These are phyloP conservation scores for Calophaca sinica DNA, from an alignment of 306 rosid species.

Conservation along the genomic window DNA sequence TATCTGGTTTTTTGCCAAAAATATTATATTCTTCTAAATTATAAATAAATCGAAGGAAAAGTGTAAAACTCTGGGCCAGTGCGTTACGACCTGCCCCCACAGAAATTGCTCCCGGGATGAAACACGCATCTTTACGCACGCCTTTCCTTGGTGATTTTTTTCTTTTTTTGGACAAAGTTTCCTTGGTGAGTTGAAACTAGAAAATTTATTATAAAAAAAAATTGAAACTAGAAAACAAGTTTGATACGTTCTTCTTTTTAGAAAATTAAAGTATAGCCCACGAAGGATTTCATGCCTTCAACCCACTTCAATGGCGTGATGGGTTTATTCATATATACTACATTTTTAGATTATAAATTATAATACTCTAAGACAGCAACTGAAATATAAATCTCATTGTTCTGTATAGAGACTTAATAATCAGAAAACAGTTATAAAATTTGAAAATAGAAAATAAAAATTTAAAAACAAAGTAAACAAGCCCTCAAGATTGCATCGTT, in stretches of 20 bases:
- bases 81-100: conserved; percentile 11
- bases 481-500: neutral
- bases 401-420: neutral
- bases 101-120: neutral
- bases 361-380: neutral
- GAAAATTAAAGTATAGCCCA: neutral
- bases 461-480: too few species aligned
- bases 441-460: too few species aligned
- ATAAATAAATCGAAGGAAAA: too few species aligned
- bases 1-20: too few species aligned
- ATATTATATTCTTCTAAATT: too few species aligned
- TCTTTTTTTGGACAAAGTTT: too few species aligned
- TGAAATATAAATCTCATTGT: neutral
- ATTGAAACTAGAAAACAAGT: conserved; percentile 32
- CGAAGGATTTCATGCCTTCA: conserved; percentile 6
- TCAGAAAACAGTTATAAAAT: conserved; percentile 15
- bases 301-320: neutral
- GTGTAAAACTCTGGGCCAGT: too few species aligned
- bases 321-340: neutral
- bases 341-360: neutral
- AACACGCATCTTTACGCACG: conserved; percentile 35
- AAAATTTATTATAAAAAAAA: too few species aligned
- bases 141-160: too few species aligned
- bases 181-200: neutral
- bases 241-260: neutral